Base-by-base conservation (phyloP, 495 filamentous ascomycete genomes). In the Cairneyella variabilis region DNA sequence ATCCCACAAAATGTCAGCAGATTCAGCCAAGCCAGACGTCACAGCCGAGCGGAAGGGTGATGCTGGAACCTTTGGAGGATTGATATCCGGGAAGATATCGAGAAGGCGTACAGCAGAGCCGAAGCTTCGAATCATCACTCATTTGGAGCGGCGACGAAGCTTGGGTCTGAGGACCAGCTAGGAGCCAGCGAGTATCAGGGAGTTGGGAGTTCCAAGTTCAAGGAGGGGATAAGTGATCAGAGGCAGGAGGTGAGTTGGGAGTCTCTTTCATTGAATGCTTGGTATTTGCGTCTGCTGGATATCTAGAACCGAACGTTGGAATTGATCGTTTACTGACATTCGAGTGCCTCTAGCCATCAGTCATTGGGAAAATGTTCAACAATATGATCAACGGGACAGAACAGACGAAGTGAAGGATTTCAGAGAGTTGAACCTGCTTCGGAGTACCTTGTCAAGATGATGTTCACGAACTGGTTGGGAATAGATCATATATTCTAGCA, bases 121-220 rank as follows among this genome's bases (percentile, higher is more conserved):
- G 66, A 64, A 23, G 67, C 56, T 48, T 44, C 54, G n/a, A 52
- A 46, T 14, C 59, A 57, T 30, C 63, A 68, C 32, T 53, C 53
- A 22, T 65, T 66, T 1, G 68, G 53, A 22, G 27, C 37, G 6
- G 61, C 58, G 12, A 56, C 59, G 47, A 55, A 51, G 30, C n/a
- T 65, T 49, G 42, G 40, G 51, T 16, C 44, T 8, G 27, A 59
- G 32, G 52, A 67, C 21, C 42, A 61, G 10, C 51, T 43, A n/a
- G 48, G 1, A 0, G 53, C 36, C 14, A 59, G 46, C 21, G 48
- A 53, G 43, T 18, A 42, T 0, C 54, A 64, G 44, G 61, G 63
- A 6, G 47, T 61, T 17, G 66, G 61, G 36, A 64, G 41, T 40
- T 38, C 51, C 3, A 46, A 60, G 38, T 57, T 59, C 39, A 40